These are phyloP conservation scores for Sesbania bispinosa DNA, from an alignment of 306 rosid genomes.

Conservation along the genomic window DNA sequence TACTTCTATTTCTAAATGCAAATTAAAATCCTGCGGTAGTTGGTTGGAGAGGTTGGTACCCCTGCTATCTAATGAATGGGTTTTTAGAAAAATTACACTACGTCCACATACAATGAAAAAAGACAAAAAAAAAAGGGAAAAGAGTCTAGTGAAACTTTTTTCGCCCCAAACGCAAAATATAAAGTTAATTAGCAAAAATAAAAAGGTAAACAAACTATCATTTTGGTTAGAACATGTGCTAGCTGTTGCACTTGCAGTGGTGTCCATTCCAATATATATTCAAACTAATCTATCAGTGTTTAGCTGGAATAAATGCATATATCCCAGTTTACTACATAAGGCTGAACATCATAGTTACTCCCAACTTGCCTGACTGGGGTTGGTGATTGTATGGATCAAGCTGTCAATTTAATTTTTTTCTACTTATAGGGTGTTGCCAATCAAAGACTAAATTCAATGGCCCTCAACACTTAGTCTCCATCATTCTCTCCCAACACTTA, in stretches of 20 bases:
- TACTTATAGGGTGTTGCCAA: constrained; percentile 7
- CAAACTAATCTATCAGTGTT: background rate
- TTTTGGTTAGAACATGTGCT: background rate
- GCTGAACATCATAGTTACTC: constrained; percentile 36
- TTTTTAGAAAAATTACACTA: background rate
- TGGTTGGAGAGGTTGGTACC: background rate
- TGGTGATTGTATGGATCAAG: constrained; percentile 23
- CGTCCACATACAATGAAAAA: background rate
- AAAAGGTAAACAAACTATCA: background rate
- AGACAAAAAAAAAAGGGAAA: background rate
- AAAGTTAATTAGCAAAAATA: no score
- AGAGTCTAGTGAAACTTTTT: background rate
- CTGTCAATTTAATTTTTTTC: constrained; percentile 33
- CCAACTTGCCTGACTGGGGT: constrained; percentile 14
- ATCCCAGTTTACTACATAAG: constrained; percentile 26
- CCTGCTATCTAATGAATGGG: background rate
- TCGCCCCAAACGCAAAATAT: background rate
- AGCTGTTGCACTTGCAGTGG: background rate
- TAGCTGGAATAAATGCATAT: constrained; percentile 26
- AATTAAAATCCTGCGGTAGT: no score
- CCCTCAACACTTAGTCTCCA: constrained; percentile 15
- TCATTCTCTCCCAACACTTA: constrained; percentile 36
- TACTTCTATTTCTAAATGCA: no score
- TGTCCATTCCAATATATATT: no score
- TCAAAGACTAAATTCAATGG: constrained; percentile 16